Percentiles rank a stretch among this genome's conserved stretches.
Conservation (phyloP, 768 basidiomycete species). For the Cyclocybe aegerita region DNA sequence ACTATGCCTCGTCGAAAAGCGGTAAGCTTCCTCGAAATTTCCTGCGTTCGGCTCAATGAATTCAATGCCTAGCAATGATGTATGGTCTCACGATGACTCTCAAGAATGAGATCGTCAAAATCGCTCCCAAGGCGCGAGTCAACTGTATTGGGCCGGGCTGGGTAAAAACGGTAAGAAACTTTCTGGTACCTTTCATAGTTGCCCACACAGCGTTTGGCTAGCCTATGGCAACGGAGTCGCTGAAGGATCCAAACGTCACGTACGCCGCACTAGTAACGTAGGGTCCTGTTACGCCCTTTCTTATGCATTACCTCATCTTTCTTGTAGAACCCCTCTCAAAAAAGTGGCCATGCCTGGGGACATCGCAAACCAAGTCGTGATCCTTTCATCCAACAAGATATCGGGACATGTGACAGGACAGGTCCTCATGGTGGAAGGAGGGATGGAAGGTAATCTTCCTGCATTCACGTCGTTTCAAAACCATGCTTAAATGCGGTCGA, state of each 20-base stretch:
- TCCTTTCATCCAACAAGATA: constrained; percentile 56
- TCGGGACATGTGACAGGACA: constrained; percentile 76
- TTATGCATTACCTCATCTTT: neutral
- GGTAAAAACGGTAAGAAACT: constrained; percentile 46
- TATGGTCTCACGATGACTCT: constrained; percentile 65
- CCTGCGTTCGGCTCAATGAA: neutral
- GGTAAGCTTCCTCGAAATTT: constrained; percentile 35
- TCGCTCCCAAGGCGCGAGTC: constrained; percentile 69
- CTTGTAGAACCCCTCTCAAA: constrained; percentile 61
- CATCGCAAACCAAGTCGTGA: constrained; percentile 61
- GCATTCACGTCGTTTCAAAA: neutral
- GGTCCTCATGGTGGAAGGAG: constrained; percentile 70
- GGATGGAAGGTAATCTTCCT: constrained; percentile 64
- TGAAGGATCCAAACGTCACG: constrained; percentile 53
- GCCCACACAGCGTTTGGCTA: constrained; percentile 4
- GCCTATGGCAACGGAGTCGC: constrained; percentile 56
- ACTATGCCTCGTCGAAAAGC: constrained; percentile 69
- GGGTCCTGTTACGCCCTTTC: constrained; percentile 16
- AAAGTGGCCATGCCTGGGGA: constrained; percentile 65
- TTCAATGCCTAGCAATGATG: constrained; percentile 54
- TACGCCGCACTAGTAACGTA: constrained; percentile 71
- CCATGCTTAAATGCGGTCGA: no score
- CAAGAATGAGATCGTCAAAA: constrained; percentile 81
- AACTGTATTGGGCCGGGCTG: constrained; percentile 72
- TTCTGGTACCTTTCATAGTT: neutral